Percentiles rank a stretch among this genome's conserved stretches.
These are phyloP conservation scores for Trametes punicea DNA, from an alignment of 768 basidiomycete species.

Conservation along the genomic window DNA sequence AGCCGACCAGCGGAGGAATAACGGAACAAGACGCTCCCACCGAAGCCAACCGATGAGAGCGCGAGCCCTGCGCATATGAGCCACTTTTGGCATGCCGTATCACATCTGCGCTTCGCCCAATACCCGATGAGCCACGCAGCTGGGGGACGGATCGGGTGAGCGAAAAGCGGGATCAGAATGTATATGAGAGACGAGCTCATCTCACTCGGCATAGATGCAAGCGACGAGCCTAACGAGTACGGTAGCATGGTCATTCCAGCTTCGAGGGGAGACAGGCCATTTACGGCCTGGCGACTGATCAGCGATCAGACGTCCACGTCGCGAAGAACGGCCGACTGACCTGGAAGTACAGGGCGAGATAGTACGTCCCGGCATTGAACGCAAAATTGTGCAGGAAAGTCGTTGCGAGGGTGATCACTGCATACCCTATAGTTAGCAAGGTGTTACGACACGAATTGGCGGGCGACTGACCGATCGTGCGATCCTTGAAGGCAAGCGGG, in stretches of 20 bases:
- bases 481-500: conserved; percentile 53
- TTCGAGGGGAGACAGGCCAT: conserved; percentile 64
- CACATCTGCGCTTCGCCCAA: conserved; percentile 52
- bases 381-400: conserved; percentile 81
- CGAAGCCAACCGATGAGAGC: conserved; percentile 69
- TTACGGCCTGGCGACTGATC: conserved; percentile 50
- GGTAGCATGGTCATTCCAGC: conserved; percentile 76
- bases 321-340: conserved; percentile 36
- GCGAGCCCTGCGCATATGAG: conserved; percentile 61
- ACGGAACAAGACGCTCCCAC: conserved; percentile 36
- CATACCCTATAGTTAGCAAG: conserved; percentile 9
- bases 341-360: conserved; percentile 81
- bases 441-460: neutral
- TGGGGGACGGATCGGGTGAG: neutral
- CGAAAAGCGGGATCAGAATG: conserved; percentile 7
- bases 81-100: conserved; percentile 64
- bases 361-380: conserved; percentile 84
- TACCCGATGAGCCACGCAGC: conserved; percentile 80
- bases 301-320: conserved; percentile 14
- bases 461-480: conserved; percentile 50
- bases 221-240: conserved; percentile 80
- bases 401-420: conserved; percentile 64
- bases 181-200: conserved; percentile 1
- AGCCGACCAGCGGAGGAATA: neutral
- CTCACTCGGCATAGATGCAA: conserved; percentile 70